phyloP scores from a whole-genome alignment of 306 rosid genomes.

The Cucurbita pepo region DNA sequence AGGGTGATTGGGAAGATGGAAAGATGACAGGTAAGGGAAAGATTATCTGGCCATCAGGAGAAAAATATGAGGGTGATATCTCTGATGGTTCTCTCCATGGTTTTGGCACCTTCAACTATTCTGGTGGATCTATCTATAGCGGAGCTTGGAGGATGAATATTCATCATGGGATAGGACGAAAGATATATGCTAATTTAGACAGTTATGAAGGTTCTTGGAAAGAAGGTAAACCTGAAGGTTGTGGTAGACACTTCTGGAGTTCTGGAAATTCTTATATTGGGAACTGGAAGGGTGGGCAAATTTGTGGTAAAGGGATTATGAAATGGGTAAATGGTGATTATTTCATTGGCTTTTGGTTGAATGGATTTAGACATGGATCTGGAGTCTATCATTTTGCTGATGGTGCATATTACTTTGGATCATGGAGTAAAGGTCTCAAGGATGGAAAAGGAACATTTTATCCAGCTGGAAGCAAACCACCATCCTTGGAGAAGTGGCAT shows the following conservation, averaged over 20 bases:
- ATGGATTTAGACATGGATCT: slow-evolving; percentile 65
- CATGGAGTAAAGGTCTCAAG: slow-evolving; percentile 73
- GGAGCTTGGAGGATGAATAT: slow-evolving; percentile 85
- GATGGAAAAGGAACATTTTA: slow-evolving; percentile 90
- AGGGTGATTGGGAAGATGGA: slow-evolving; percentile 83
- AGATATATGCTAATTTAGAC: slow-evolving; percentile 55
- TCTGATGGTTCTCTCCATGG: slow-evolving; percentile 78
- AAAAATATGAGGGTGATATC: slow-evolving; percentile 75
- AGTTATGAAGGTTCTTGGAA: slow-evolving; percentile 81
- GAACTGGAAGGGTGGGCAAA: slow-evolving; percentile 65
- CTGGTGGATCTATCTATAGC: slow-evolving; percentile 37
- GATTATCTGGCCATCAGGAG: slow-evolving; percentile 57
- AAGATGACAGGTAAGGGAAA: slow-evolving; percentile 71
- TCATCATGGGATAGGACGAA: slow-evolving; percentile 63
- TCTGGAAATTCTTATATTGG: slow-evolving; percentile 58
- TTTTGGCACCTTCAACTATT: slow-evolving; percentile 37
- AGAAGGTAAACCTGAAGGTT: slow-evolving; percentile 79
- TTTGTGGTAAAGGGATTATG: slow-evolving; percentile 89
- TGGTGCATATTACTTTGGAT: slow-evolving; percentile 74
- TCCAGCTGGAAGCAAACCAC: slow-evolving; percentile 62
- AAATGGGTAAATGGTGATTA: slow-evolving; percentile 72
- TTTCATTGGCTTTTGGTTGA: slow-evolving; percentile 62
- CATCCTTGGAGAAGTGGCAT: slow-evolving; percentile 40
- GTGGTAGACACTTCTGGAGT: slow-evolving; percentile 64
- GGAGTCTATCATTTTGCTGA: slow-evolving; percentile 65